A percentile compares a stretch with the other conserved stretches of the same genome.
Evolutionary conservation across 139 green algal genomes (phyloP).

Genomic region (Closterium sp.): DNA sequence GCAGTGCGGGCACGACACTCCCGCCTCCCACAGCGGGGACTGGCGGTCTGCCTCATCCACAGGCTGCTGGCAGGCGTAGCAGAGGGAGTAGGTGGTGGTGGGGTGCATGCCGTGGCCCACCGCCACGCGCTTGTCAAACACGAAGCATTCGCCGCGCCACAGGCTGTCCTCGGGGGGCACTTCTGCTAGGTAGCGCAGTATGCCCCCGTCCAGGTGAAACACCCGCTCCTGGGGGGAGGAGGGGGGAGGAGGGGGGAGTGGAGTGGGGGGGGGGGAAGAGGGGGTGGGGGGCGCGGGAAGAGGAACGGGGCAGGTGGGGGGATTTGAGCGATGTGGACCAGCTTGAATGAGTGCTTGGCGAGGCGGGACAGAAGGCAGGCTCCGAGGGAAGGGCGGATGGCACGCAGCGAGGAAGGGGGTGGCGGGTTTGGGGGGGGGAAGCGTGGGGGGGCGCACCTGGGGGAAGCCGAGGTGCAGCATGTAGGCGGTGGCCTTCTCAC

Average conservation of each 20-base stretch:
- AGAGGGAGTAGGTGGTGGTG: constrained; percentile 20
- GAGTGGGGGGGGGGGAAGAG: background rate
- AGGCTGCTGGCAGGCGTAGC: constrained; percentile 39
- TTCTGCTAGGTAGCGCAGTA: constrained; percentile 44
- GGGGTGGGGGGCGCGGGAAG: too few relatives aligned
- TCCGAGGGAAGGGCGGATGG: too few relatives aligned
- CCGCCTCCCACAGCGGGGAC: constrained; percentile 28
- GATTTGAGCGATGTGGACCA: too few relatives aligned
- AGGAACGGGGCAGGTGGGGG: too few relatives aligned
- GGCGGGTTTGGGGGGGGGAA: background rate
- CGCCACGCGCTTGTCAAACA: constrained; percentile 47
- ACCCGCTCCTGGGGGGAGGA: constrained; percentile 10
- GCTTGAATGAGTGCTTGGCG: too few relatives aligned
- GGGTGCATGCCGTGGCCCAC: constrained; percentile 32
- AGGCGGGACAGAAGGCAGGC: too few relatives aligned
- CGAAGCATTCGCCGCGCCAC: constrained; percentile 51
- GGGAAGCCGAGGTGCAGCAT: constrained; percentile 31
- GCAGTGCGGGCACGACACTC: constrained; percentile 47
- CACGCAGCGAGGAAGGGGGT: too few relatives aligned
- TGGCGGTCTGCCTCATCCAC: background rate
- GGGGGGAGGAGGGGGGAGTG: background rate
- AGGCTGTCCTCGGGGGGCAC: constrained; percentile 43
- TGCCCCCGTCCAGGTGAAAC: constrained; percentile 49
- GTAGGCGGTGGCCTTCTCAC: constrained; percentile 49
- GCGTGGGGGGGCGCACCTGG: background rate